phyloP scores from a whole-genome alignment of 225 moss, liverwort and hornwort genomes.

The Takakia lepidozioides region DNA sequence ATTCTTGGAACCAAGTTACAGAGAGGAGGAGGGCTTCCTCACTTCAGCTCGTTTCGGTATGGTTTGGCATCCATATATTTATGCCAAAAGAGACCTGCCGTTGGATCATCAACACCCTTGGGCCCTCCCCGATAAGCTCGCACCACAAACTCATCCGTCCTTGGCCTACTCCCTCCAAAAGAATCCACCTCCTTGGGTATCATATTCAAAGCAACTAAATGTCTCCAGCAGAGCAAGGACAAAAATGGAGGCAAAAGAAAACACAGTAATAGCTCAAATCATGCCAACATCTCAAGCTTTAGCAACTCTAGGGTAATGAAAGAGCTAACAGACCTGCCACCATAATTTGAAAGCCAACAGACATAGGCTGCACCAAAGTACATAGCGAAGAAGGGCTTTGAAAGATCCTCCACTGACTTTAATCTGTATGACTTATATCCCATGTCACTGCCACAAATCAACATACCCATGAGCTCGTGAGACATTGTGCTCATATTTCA shows the following conservation, averaged over 20 bases:
- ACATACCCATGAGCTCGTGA: too few relatives aligned
- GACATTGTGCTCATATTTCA: too few relatives aligned
- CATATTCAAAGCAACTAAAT: background rate
- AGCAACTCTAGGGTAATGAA: too few relatives aligned
- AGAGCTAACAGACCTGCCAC: slow-evolving; percentile 65
- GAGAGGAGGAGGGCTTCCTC: slow-evolving; percentile 27
- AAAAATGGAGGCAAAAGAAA: too few relatives aligned
- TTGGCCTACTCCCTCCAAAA: slow-evolving; percentile 64
- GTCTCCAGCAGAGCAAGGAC: too few relatives aligned
- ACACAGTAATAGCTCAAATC: too few relatives aligned
- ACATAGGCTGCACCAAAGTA: slow-evolving; percentile 97
- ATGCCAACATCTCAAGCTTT: too few relatives aligned
- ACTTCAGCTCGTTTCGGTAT: slow-evolving; percentile 27
- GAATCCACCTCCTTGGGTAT: too few relatives aligned
- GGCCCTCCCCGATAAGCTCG: slow-evolving; percentile 78
- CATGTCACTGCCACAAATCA: slow-evolving; percentile 58
- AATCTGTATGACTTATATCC: slow-evolving; percentile 85
- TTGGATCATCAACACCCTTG: slow-evolving; percentile 61
- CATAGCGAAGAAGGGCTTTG: slow-evolving; percentile 88
- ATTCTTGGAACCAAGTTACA: slow-evolving; percentile 10
- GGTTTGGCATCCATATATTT: slow-evolving; percentile 37
- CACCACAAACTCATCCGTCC: slow-evolving; percentile 91
- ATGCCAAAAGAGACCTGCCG: slow-evolving; percentile 64
- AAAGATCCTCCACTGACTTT: slow-evolving; percentile 59
- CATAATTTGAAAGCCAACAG: slow-evolving; percentile 76